Conservation (phyloP, 1,284 basidiomycete genomes). For the Cystobasidium sp. region DNA sequence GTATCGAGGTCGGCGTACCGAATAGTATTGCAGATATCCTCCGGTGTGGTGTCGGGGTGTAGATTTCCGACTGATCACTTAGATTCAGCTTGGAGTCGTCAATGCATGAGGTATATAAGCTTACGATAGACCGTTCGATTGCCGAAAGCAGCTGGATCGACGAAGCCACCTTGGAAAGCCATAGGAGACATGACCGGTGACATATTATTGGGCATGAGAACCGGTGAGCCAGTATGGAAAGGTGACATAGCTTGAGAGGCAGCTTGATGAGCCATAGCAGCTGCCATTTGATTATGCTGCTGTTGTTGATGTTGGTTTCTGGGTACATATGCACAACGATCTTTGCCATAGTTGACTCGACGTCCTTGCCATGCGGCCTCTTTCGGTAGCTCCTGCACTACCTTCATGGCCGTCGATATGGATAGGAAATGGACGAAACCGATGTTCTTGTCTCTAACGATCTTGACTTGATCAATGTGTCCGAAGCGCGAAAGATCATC, state of each 20-base stretch:
- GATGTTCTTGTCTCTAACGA: slow-evolving; percentile 95
- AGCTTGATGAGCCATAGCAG: slow-evolving; percentile 53
- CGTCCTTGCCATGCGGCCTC: slow-evolving; percentile 91
- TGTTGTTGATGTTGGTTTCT: slow-evolving; percentile 73
- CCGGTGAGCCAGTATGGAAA: slow-evolving; percentile 28
- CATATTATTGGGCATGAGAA: slow-evolving; percentile 59
- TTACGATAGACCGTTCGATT: slow-evolving; percentile 81
- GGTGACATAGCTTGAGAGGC: slow-evolving; percentile 44
- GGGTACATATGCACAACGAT: slow-evolving; percentile 74
- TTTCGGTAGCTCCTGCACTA: slow-evolving; percentile 82
- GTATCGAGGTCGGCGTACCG: slow-evolving; percentile 56
- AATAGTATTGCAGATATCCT: slow-evolving; percentile 91
- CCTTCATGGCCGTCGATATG: slow-evolving; percentile 90
- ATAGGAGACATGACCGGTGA: slow-evolving; percentile 58
- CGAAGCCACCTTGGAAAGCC: slow-evolving; percentile 49
- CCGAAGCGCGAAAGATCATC: slow-evolving; percentile 87
- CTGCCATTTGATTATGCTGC: slow-evolving; percentile 56
- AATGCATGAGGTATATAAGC: slow-evolving; percentile 6
- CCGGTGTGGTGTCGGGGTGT: slow-evolving; percentile 85
- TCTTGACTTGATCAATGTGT: slow-evolving; percentile 97
- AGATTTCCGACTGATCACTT: slow-evolving; percentile 69
- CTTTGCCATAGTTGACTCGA: slow-evolving; percentile 89
- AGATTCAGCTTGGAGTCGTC: background rate
- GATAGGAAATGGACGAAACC: slow-evolving; percentile 95
- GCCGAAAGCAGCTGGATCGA: slow-evolving; percentile 59